Evolutionary conservation across 768 basidiomycete species (phyloP), one percentile per base, ranked within the genome.

Genomic region (Scleroderma citrinum): DNA sequence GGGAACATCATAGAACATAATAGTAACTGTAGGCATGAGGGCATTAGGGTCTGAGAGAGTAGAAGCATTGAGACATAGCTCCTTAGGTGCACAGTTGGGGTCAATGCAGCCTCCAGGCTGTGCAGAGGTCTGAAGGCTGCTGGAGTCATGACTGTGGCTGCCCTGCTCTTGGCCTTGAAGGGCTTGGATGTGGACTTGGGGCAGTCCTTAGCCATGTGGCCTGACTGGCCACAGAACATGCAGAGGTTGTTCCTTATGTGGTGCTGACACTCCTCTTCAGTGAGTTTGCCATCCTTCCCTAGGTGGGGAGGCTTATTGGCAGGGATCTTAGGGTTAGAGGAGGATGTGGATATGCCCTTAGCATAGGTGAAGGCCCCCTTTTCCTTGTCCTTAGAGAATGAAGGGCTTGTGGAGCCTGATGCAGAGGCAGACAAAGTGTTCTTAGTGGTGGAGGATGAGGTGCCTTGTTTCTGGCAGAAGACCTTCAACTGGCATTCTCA

Each of bases 11-110:
- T 29, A 29, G 8, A 4, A 8, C n/a, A n/a, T n/a, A n/a, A n/a
- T n/a, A 29, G 26, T 29, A 8, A 29, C 8, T 4, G 26, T 5
- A 8, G 26, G 26, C 26, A 29, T 29, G 26, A 29, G 26, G 3
- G 36, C 13, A n/a, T 37, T 37, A 14, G 36, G 36, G 16, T 37
- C 19, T 14, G 36, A 37, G 19, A 37, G 36, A 37, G 36, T 7
- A 7, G 46, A 53, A 4, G 3, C 4, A 8, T 53, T 56, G 24
- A 56, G 52, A 12, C 11, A 7, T 6, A 46, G 6, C 46, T 53
- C 38, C 38, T 12, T 38, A 3, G 11, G 2, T 43, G 49, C 51
- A 53, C 3, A 8, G 37, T 31, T 2, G 8, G 38, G 5, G 0
- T 44, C 41, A 54, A 50, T 3, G 14, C 37, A 44, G 32, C 21